A percentile compares a stretch with the other conserved stretches of the same genome.
phyloP scores from a whole-genome alignment of 441 rosid species.

The Syzygium syzygioides region DNA sequence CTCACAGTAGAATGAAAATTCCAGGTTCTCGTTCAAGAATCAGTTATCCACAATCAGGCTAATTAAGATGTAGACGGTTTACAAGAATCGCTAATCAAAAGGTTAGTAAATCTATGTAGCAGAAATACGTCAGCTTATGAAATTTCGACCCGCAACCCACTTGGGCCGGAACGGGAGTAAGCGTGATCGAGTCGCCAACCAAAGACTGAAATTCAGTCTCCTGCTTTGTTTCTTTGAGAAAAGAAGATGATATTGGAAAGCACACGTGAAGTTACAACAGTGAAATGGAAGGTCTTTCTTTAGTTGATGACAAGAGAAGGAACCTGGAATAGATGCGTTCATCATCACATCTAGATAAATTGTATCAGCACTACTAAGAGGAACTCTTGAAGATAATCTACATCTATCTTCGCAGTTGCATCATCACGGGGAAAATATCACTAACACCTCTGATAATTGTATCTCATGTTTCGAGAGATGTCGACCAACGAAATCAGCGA shows the following conservation, averaged over 20 bases:
- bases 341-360: background rate
- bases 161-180: background rate
- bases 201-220: background rate
- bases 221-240: background rate
- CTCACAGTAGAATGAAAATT: background rate
- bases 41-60: background rate
- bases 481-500: background rate
- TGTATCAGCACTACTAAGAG: background rate
- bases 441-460: background rate
- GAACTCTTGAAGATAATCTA: background rate
- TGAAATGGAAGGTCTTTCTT: background rate
- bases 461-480: background rate
- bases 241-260: background rate
- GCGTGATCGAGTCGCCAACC: background rate
- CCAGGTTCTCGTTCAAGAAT: background rate
- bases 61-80: background rate
- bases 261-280: background rate
- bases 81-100: background rate
- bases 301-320: background rate
- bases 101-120: background rate
- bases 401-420: background rate
- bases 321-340: background rate
- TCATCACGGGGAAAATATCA: background rate
- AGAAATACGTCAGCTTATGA: background rate
- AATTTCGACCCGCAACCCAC: background rate